These are phyloP conservation scores for Trichoderma polysporum DNA, from an alignment of 2,329 filamentous ascomycete genomes.

Conservation along the genomic window DNA sequence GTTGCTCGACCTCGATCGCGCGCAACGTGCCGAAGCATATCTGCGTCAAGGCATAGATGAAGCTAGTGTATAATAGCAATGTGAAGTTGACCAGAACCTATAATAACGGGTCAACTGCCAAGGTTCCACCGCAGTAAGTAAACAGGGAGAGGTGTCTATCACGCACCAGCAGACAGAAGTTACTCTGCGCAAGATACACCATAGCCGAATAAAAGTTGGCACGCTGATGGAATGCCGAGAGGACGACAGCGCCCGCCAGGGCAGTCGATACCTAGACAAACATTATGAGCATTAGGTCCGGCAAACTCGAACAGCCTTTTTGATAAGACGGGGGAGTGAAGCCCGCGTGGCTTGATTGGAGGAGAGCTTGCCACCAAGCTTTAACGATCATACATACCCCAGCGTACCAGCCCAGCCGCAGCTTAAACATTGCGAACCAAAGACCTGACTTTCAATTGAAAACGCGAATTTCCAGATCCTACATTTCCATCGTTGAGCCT, in stretches of 20 bases:
- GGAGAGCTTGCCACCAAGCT: background rate
- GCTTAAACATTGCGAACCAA: constrained; percentile 41
- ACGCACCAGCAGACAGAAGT: constrained; percentile 85
- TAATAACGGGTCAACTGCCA: background rate
- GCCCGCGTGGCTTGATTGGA: background rate
- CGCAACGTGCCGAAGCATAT: constrained; percentile 88
- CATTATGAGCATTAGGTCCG: background rate
- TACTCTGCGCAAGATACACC: constrained; percentile 95
- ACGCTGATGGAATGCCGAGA: constrained; percentile 90
- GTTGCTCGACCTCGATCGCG: constrained; percentile 91
- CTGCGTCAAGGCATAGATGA: constrained; percentile 85
- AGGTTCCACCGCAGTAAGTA: background rate
- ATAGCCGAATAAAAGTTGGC: constrained; percentile 98
- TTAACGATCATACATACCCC: constrained; percentile 47
- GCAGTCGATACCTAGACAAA: constrained; percentile 68
- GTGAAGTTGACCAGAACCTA: constrained; percentile 90
- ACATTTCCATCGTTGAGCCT: constrained; percentile 19
- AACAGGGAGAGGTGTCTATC: background rate
- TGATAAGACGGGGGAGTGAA: constrained; percentile 6
- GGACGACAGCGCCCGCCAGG: constrained; percentile 77
- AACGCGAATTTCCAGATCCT: constrained; percentile 1
- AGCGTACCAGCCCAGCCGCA: constrained; percentile 61
- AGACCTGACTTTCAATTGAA: background rate
- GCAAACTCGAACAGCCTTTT: background rate
- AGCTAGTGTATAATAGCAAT: constrained; percentile 73